Base-by-base conservation (phyloP, 192 early-diverging fungal species). In the Piromyces finnis region DNA sequence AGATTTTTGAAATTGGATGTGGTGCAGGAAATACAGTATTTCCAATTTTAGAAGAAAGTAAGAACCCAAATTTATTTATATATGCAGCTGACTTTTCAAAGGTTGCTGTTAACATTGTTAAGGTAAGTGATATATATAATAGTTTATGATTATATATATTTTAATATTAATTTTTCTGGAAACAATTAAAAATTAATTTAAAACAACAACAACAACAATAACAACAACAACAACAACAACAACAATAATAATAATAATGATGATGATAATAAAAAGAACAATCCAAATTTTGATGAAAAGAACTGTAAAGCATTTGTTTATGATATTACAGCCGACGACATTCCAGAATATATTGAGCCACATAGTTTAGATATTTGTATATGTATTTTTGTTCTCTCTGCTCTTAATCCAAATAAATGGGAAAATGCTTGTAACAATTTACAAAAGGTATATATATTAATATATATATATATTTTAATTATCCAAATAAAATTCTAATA, bases 21-120 rank as follows among this genome's bases (percentile, higher is more conserved):
- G 98, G 98, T 5, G 96, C 96, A 2, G 97, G 97, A 28, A 97
- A 95, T 85, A 96, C 95, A 79, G 90, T 97, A 81, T 99, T 95
- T 85, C 98, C 98, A 3, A 82, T 99, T 13, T 82, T 99, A 36
- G 88, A 91, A 78, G 90, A 93, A 77, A 86, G 89, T 82, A 80
- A 84, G 27, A 86, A 89, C 78, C 82, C 90, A 29, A 89, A 94
- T 28, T 85, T 98, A 29, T 96, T 91, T 84, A 89, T 95, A n/a
- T 95, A 96, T 85, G 95, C 94, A 4, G 94, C 93, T 82, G 98
- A 99, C 83, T 99, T 94, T 84, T 94, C 95, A 3, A 86, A 88
- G 0, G 93, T 93, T 5, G 98, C 98, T 0, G 92, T 99, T 0
- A 91, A 94, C 12, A 92, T 98, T 29, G 97, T 99, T n/a, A 93